Base-by-base conservation (phyloP, 306 rosid species). In the Malus sylvestris region DNA sequence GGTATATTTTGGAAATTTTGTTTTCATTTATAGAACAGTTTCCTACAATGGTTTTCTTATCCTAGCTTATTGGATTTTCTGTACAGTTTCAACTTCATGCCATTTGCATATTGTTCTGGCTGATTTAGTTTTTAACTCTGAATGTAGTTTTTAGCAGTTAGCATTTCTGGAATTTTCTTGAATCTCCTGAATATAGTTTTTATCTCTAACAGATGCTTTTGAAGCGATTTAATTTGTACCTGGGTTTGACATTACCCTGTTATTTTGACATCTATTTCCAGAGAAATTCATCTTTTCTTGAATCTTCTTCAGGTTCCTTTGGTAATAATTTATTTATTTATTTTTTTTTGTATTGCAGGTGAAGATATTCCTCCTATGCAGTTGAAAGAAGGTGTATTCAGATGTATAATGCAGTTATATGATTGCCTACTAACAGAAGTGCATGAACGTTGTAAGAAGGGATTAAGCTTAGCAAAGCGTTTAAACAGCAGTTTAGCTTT, bases 311-410 rank as follows among this genome's bases (percentile, higher is more conserved):
- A 35, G 22, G 53, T 52, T 79, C 68, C 63, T 49, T 63, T 70
- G 66, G 66, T 64, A 64, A 51, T 46, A 1, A 12, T 46, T 5
- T 60, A 60, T 67, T 63, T 63, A 60, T 67, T 63, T 63, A 35
- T 30, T 79, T 76, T 64, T 44, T 19, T 72, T 87, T 74, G 33
- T 76, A 70, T 60, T 81, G 72, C 83, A 95, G 99, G 95, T 83
- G 99, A 95, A 86, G 99, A 95, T 70, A 89, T 95, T 79, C 99
- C 99, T 1, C 99, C 99, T 38, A 95, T 95, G 99, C 99, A 95
- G 83, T 89, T 95, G 82, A 95, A 95, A 85, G 99, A 95, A 82
- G 96, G 93, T 76, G 96, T 95, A 58, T 95, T 90, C 86, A 87
- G 99, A 89, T 95, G 99, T 82, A 92, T 95, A 80, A 81, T 92